phyloP scores from a whole-genome alignment of 2,329 filamentous ascomycete species.

The Incumbomyces lentus region DNA sequence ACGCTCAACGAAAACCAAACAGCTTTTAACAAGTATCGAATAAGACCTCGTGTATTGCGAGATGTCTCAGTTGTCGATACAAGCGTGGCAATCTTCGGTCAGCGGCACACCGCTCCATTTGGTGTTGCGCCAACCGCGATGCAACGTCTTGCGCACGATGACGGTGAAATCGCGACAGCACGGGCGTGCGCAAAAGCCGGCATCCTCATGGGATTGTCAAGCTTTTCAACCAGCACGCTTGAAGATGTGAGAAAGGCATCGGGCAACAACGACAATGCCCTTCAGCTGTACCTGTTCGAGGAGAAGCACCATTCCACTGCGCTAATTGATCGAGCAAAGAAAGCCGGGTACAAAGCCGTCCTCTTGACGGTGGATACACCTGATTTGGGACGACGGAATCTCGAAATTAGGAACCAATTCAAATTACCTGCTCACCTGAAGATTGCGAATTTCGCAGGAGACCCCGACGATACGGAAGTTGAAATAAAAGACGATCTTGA shows the following conservation, averaged over 20 bases:
- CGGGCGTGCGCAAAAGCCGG: constrained; percentile 31
- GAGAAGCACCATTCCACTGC: constrained; percentile 31
- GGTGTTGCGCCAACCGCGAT: constrained; percentile 42
- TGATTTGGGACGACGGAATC: constrained; percentile 34
- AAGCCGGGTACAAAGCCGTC: constrained; percentile 40
- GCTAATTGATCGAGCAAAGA: constrained; percentile 31
- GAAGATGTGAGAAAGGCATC: constrained; percentile 34
- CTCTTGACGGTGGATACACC: constrained; percentile 44
- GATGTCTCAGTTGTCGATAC: constrained; percentile 30
- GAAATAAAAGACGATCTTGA: constrained; percentile 23
- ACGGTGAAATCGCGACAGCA: constrained; percentile 40
- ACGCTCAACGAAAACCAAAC: constrained; percentile 20
- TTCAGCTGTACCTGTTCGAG: constrained; percentile 43
- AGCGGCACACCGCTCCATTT: constrained; percentile 35
- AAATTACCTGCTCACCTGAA: constrained; percentile 15
- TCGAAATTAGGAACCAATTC: constrained; percentile 19
- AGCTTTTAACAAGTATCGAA: constrained; percentile 26
- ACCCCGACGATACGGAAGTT: constrained; percentile 42
- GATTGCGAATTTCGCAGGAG: constrained; percentile 24
- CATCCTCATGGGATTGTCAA: constrained; percentile 36
- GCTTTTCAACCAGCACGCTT: constrained; percentile 31
- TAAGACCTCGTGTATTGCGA: constrained; percentile 30
- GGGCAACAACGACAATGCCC: constrained; percentile 26
- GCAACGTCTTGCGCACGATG: constrained; percentile 39
- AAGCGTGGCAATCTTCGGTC: constrained; percentile 32